Base-by-base conservation (phyloP, 1,139 yeast genomes). In the Protomyces pachydermus region DNA sequence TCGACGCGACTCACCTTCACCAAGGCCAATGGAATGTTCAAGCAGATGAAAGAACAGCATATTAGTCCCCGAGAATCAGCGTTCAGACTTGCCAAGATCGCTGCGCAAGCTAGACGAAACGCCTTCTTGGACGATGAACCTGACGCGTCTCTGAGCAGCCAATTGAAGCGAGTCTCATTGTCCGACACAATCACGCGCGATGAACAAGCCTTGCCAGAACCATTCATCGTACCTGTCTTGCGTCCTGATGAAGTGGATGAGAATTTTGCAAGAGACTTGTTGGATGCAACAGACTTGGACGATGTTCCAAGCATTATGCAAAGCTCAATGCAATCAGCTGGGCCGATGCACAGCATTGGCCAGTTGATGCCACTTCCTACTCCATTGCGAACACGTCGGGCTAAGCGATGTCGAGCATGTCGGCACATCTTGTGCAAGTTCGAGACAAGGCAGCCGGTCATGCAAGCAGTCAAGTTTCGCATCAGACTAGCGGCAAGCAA, bases 341-440 rank as follows among this genome's bases (percentile, higher is more conserved):
- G 48, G 14, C 12, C 10, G 18, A 1, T 10, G 6, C 12, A 57
- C 3, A n/a, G 39, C 25, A 14, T 20, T 8, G 25, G 62, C 20
- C 23, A 50, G 20, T 48, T 68, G n/a, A 39, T 56, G 18, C 70
- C 70, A 3, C 23, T 60, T 3, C 68, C 70, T 2, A 63, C 65
- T 4, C 60, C 60, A n/a, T 64, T 69, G 25, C 66, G 70, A 6
- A 56, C 70, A 3, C 65, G 69, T n/a, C 60, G 69, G 16, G 60
- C 71, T 18, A 67, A 68, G 46, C 66, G 71, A 10, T 69, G 70
- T 51, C 65, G 68, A 16, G 69, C 69, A 9, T 69, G 70, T 56
- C 62, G 69, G 23, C 69, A 66, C 45, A 67, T 69, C 28, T 65
- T 69, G 18, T 70, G 69, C n/a, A 64, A 68, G n/a, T 70, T 70